Evolutionary conservation across 129 eudicot species (phyloP).

Genomic region (Kitagawia praeruptora): DNA sequence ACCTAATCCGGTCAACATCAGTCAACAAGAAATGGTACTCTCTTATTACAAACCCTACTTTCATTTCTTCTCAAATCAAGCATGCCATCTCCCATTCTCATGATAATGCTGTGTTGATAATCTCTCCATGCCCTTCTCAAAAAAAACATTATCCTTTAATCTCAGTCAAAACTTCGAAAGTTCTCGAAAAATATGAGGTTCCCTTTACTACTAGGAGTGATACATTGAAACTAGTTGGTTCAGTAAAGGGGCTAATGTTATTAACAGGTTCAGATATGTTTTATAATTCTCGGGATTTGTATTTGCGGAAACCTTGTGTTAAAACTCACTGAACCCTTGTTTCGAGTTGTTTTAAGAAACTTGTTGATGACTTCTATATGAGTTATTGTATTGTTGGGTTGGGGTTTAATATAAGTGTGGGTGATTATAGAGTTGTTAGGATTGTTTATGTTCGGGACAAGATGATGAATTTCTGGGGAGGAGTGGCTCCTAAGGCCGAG

Average conservation of each 20-base stretch:
- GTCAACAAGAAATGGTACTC: constrained; percentile 3
- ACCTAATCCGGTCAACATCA: background rate
- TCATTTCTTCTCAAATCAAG: constrained; percentile 5
- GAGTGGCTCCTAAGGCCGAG: background rate
- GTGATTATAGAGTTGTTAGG: constrained; percentile 9
- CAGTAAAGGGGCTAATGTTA: background rate
- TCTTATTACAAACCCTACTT: background rate
- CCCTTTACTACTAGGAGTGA: background rate
- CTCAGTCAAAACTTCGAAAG: background rate
- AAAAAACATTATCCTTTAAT: background rate
- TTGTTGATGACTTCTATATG: too few species aligned
- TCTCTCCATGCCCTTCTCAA: background rate
- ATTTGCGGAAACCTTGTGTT: constrained; percentile 1
- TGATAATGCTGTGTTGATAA: background rate
- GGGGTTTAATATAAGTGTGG: background rate
- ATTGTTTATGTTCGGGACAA: background rate
- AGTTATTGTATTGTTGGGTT: background rate
- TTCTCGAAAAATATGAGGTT: background rate
- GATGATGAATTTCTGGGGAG: background rate
- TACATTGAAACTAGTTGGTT: background rate
- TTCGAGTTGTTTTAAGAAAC: background rate
- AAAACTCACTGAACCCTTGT: background rate
- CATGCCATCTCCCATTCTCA: background rate
- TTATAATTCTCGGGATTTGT: background rate
- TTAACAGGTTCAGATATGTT: background rate